Base-by-base conservation (phyloP, 208 protist genomes). In the Crithidia acanthocephali region DNA sequence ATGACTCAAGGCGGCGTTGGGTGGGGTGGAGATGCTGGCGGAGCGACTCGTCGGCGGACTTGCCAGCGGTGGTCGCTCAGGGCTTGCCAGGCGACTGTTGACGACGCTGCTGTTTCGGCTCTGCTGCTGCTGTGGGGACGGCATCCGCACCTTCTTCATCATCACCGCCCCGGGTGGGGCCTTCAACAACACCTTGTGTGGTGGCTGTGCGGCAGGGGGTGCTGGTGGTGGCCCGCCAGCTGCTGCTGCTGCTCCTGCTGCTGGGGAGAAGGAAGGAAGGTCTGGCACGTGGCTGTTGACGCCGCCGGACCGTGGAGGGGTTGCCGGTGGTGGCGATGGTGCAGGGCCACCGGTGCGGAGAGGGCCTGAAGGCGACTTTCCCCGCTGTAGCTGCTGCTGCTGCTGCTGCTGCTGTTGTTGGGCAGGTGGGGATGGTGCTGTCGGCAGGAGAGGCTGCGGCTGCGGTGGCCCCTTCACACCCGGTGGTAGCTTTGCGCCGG, bases 401-500 rank as follows among this genome's bases (percentile, higher is more conserved):
- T 72, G 33, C 22, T 58, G 50, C 25, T 42, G 37, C 9, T 13
- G 37, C 37, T 42, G 37, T n/a, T n/a, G 37, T 42, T 13, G 9
- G 37, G 32, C 40, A 27, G 27, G 25, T 4, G 60, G 28, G 20
- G n/a, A n/a, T n/a, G 27, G 9, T 9, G 22, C 11, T n/a, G 27
- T 4, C 8, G 63, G 63, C 16, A 32, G 22, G n/a, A 58, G 22
- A 3, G 58, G 40, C 35, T 63, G 40, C 23, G 40, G 40, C 3
- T 30, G 40, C 40, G 37, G 57, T 20, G 57, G 57, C 13, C 28
- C 55, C 18, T 53, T n/a, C 27, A 32, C 30, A 7, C 61, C 61
- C 3, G 61, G 61, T 25, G 44, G 59, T 30, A 62, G 27, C 45
- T 72, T 58, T 23, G 53, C 20, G 20, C 67, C 67, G 18, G 68